Percentiles rank a stretch among this genome's conserved stretches.
Evolutionary conservation across 768 basidiomycete species (phyloP).

Genomic region (Lentinula detonsa): DNA sequence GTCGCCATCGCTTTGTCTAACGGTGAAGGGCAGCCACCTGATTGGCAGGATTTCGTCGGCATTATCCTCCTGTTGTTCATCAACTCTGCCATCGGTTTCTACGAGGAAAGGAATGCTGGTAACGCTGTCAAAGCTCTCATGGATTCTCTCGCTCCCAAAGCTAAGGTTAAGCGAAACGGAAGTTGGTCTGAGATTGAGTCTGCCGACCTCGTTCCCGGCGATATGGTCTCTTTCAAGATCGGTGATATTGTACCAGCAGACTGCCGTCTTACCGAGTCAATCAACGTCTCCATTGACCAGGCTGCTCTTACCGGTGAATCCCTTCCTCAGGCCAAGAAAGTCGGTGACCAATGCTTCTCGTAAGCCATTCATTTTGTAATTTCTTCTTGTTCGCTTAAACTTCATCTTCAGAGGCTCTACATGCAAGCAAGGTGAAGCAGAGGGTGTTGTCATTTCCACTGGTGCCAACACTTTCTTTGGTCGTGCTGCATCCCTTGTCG

Average conservation of each 20-base stretch:
- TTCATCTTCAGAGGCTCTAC: conserved; percentile 71
- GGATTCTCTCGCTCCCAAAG: conserved; percentile 99
- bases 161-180: conserved; percentile 84
- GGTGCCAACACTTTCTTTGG: conserved; percentile 99
- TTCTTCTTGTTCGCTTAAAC: conserved; percentile 1
- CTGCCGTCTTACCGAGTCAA: conserved; percentile 92
- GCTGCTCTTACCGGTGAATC: conserved; percentile 98
- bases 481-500: conserved; percentile 95
- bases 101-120: conserved; percentile 95
- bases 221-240: conserved; percentile 97
- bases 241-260: conserved; percentile 98
- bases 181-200: conserved; percentile 90
- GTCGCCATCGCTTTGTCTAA: conserved; percentile 96
- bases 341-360: conserved; percentile 97
- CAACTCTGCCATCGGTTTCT: conserved; percentile 98
- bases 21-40: conserved; percentile 78
- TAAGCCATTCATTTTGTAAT: conserved; percentile 33
- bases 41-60: conserved; percentile 98
- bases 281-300: conserved; percentile 98
- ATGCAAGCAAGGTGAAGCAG: conserved; percentile 98
- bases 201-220: conserved; percentile 85
- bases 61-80: conserved; percentile 86
- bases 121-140: conserved; percentile 99
- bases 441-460: conserved; percentile 97
- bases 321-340: conserved; percentile 87